Conservation (phyloP, 208 protist species). For the Acanthamoeba polyphaga region DNA sequence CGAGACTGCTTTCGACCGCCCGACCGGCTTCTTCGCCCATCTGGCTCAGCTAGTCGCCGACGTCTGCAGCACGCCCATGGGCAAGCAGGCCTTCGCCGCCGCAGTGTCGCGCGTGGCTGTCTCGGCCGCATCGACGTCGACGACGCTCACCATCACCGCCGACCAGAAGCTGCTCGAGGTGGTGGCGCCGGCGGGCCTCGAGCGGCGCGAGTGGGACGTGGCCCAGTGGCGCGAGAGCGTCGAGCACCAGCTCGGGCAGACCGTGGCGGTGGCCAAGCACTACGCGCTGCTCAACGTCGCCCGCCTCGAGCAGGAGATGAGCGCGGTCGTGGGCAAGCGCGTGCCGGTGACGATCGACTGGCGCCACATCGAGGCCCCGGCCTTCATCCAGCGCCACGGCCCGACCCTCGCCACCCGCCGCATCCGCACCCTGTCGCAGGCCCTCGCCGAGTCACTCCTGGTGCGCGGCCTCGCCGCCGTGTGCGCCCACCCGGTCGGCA, state of each 20-base stretch:
- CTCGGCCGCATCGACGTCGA: background rate
- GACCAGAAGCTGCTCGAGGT: background rate
- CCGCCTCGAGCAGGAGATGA: background rate
- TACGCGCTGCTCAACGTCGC: background rate
- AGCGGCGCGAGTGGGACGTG: background rate
- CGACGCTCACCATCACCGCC: background rate
- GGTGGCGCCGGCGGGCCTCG: background rate
- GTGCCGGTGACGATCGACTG: background rate
- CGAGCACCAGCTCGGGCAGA: constrained; percentile 7
- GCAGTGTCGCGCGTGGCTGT: background rate
- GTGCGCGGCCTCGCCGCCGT: background rate
- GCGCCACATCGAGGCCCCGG: background rate
- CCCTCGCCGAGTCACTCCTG: background rate
- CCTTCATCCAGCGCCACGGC: background rate
- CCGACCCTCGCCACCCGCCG: background rate
- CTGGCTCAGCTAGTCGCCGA: background rate
- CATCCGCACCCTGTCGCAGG: constrained; percentile 5
- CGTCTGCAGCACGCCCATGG: constrained; percentile 30
- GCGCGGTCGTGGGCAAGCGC: background rate
- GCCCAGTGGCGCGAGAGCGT: background rate
- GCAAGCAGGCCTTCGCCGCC: constrained; percentile 6
- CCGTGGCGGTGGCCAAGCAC: background rate
- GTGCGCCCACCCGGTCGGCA: constrained; percentile 9
- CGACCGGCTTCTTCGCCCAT: background rate
- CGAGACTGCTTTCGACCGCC: background rate